Percentiles rank a stretch among this genome's conserved stretches.
These are phyloP conservation scores for Globisporangium parvum DNA, from an alignment of 352 stramenopile genomes.

Conservation along the genomic window DNA sequence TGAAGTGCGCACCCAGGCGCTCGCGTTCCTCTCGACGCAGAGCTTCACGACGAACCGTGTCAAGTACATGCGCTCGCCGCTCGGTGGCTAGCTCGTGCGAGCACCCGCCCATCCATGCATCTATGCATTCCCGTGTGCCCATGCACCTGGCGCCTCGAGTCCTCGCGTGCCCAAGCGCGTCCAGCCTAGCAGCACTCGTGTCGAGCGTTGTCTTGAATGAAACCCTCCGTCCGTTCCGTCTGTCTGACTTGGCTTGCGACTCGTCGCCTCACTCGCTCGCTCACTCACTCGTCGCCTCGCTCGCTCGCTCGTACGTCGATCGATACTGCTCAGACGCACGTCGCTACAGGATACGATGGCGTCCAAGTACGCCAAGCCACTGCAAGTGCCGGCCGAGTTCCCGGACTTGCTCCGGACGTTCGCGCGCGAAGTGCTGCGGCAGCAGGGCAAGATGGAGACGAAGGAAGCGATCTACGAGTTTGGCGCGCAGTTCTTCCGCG, in stretches of 20 bases:
- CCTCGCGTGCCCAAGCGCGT: too few relatives aligned
- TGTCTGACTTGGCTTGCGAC: not conserved
- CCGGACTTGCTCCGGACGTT: constrained; percentile 70
- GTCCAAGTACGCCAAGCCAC: constrained; percentile 79
- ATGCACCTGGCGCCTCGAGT: too few relatives aligned
- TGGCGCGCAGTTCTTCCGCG: constrained; percentile 62
- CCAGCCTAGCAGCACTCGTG: too few relatives aligned
- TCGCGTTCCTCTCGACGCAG: constrained; percentile 13
- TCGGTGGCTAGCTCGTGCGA: not conserved
- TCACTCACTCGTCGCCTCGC: not conserved
- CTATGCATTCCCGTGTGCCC: not conserved
- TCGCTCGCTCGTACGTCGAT: not conserved
- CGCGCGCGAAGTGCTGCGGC: constrained; percentile 71
- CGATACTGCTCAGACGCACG: not conserved
- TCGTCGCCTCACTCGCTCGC: not conserved
- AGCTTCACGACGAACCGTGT: constrained; percentile 7
- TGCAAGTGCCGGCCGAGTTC: constrained; percentile 69
- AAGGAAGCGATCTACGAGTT: constrained; percentile 79
- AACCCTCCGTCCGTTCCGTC: not conserved
- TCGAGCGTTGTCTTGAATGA: not conserved
- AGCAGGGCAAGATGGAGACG: constrained; percentile 78
- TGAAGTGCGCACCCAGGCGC: constrained; percentile 13
- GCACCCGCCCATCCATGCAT: too few relatives aligned
- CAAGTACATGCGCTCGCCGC: constrained; percentile 2
- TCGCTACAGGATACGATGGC: constrained; percentile 33